Base-by-base conservation (phyloP, 148 eudicot genomes). In the Fallopia convolvulus region DNA sequence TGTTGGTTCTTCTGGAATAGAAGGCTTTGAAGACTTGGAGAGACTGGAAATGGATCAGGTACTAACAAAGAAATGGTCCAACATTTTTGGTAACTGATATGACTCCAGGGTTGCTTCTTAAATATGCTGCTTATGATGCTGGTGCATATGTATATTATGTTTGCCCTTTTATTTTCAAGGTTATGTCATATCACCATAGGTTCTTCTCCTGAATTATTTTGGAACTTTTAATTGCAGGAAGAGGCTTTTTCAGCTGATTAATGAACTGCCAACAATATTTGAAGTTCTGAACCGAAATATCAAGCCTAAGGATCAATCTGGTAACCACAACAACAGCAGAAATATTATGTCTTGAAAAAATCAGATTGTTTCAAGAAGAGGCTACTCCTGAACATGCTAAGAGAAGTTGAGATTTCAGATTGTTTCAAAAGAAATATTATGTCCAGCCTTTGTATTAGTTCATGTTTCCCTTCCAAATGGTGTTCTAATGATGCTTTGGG, bases 171-270 rank as follows among this genome's bases (percentile, higher is more conserved):
- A 26, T 26, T 26, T 26, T 26, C 30, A 26, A 26, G 30, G 30
- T 26, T 26, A 26, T 26, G 30, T 26, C 30, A 26, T 26, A 26
- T 26, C 30, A 26, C 39, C 70, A 7, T 36, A 14, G 46, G 46
- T 68, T 58, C 39, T 17, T 68, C 39, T 14, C 40, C 70, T 65
- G 39, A 30, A 65, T 65, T 83, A 33, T 78, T 47, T 41, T 75
- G 78, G 76, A 14, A n/a, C 6, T 66, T 79, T 78, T 50, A 36
- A 53, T 75, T 79, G 11, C 88, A 94, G 97, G 90, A 88, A 84
- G 83, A 87, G 83, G 89, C 91, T 94, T 75, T 94, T 92, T 80
- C 90, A 92, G 77, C 76, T 90, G 97, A 92, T 92, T 79, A 92
- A 90, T 79, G 93, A 92, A n/a, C 75, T 92, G 55, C 95, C 97